Percentiles rank a stretch among this genome's conserved stretches.
These are phyloP conservation scores for Xylaria flabelliformis DNA, from an alignment of 495 filamentous ascomycete genomes.

Conservation along the genomic window DNA sequence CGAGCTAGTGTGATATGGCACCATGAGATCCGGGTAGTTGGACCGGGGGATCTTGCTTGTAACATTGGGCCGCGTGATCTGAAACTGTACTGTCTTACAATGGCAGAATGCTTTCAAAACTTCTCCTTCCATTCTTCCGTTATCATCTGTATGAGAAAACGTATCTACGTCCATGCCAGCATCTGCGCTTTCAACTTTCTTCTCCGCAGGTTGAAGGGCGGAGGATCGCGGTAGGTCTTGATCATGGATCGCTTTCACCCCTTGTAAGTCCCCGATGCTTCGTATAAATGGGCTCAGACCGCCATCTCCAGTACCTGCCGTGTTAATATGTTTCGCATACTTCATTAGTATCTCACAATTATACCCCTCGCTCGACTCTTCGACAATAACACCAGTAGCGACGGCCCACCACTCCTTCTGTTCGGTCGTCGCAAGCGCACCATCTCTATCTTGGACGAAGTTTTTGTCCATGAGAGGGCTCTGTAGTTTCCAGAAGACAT, in stretches of 20 bases:
- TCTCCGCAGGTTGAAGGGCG: background rate
- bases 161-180: background rate
- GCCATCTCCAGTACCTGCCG: conserved; percentile 61
- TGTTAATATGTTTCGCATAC: conserved; percentile 54
- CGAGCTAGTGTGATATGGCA: conserved; percentile 47
- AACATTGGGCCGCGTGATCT: conserved; percentile 48
- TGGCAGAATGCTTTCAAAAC: conserved; percentile 49
- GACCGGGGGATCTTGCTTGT: conserved; percentile 37
- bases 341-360: conserved; percentile 29
- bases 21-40: conserved; percentile 44
- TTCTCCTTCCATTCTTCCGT: conserved; percentile 15
- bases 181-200: background rate
- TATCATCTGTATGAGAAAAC: background rate
- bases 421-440: background rate
- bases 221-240: conserved; percentile 18
- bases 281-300: conserved; percentile 61
- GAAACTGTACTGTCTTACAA: conserved; percentile 48
- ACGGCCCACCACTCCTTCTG: conserved; percentile 48
- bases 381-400: conserved; percentile 41
- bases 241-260: conserved; percentile 29
- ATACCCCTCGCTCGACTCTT: conserved; percentile 14
- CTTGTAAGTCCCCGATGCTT: conserved; percentile 15
- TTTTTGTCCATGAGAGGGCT: background rate
- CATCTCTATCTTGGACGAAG: conserved; percentile 26
- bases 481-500: conserved; percentile 54